Evolutionary conservation across 768 basidiomycete genomes (phyloP).

Genomic region (Tephrocybe sp.): DNA sequence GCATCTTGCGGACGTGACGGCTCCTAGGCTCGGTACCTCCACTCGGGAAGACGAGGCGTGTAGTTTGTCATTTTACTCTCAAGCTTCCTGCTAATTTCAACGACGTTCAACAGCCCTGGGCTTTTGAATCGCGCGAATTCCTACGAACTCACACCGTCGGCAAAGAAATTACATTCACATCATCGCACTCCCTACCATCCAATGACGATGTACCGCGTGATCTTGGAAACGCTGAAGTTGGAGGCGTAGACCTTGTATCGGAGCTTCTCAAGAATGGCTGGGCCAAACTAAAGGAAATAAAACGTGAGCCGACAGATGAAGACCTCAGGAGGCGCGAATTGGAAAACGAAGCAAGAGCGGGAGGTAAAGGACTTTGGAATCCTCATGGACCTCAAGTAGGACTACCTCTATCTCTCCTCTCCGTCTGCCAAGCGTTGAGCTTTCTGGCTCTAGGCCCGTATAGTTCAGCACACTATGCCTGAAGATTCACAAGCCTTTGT

Average conservation of each 20-base stretch:
- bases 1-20: slow-evolving; percentile 84
- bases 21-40: slow-evolving; percentile 82
- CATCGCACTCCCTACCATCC: slow-evolving; percentile 76
- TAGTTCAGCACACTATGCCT: slow-evolving; percentile 86
- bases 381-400: slow-evolving; percentile 70
- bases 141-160: slow-evolving; percentile 84
- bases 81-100: slow-evolving; percentile 8
- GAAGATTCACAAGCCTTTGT: slow-evolving; percentile 87
- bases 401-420: slow-evolving; percentile 21
- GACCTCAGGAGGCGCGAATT: slow-evolving; percentile 70
- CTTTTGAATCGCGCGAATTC: slow-evolving; percentile 93
- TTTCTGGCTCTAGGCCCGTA: slow-evolving; percentile 51
- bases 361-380: slow-evolving; percentile 86
- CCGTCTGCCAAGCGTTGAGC: slow-evolving; percentile 1
- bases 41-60: slow-evolving; percentile 86
- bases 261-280: slow-evolving; percentile 90
- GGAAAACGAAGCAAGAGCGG: slow-evolving; percentile 72
- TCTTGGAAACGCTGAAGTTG: slow-evolving; percentile 73
- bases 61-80: slow-evolving; percentile 1
- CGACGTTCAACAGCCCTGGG: slow-evolving; percentile 62
- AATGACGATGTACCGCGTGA: slow-evolving; percentile 80
- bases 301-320: slow-evolving; percentile 80
- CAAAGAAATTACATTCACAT: slow-evolving; percentile 84
- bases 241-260: slow-evolving; percentile 66
- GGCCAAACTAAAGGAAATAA: slow-evolving; percentile 88